Evolutionary conservation across 257 asterid species (phyloP).

Genomic region (Primulina huaijiensis): DNA sequence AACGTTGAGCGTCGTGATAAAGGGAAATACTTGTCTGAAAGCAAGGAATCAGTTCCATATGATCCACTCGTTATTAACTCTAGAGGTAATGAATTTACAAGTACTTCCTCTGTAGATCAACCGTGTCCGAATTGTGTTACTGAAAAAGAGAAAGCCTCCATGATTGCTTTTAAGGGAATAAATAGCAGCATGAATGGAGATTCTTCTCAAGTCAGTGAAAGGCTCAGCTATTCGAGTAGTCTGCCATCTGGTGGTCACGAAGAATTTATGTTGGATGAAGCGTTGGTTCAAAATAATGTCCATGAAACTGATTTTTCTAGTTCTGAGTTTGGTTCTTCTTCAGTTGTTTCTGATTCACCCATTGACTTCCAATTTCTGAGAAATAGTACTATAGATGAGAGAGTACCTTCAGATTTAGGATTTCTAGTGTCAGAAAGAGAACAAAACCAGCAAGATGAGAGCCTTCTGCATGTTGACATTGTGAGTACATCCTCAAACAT

Average conservation of each 20-base stretch:
- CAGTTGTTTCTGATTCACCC: conserved; percentile 51
- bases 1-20: conserved; percentile 37
- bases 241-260: conserved; percentile 31
- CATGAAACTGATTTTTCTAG: conserved; percentile 50
- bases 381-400: conserved; percentile 38
- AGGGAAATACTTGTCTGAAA: conserved; percentile 49
- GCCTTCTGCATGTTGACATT: conserved; percentile 52
- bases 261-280: conserved; percentile 48
- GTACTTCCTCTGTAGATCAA: conserved; percentile 49
- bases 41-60: conserved; percentile 50
- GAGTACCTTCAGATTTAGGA: conserved; percentile 46
- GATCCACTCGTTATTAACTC: conserved; percentile 27
- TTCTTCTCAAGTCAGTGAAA: conserved; percentile 33
- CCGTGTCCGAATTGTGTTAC: conserved; percentile 32
- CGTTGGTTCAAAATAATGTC: conserved; percentile 48
- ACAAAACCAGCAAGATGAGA: conserved; percentile 43
- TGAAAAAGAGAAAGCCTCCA: conserved; percentile 29
- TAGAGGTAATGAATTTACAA: conserved; percentile 43
- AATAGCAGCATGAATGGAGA: conserved; percentile 27
- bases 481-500: conserved; percentile 47
- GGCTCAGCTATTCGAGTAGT: conserved; percentile 27
- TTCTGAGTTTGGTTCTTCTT: conserved; percentile 48
- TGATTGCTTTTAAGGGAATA: conserved; percentile 27
- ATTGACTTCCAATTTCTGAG: conserved; percentile 33
- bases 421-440: conserved; percentile 60